Conservation (phyloP, 495 filamentous ascomycete species). For the Trichoderma reesei region DNA sequence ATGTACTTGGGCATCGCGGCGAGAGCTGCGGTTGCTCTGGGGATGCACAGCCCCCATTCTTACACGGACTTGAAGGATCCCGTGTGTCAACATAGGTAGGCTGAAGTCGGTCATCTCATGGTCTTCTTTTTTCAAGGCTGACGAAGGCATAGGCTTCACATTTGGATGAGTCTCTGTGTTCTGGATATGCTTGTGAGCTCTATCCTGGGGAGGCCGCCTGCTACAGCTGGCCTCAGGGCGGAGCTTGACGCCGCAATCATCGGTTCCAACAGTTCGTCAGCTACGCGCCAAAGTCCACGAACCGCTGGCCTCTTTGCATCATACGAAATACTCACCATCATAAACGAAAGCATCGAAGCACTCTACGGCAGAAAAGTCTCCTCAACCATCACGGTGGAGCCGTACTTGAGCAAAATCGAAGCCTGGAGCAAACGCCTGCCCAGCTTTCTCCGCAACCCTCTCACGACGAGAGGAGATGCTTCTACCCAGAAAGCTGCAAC, state of each 20-base stretch:
- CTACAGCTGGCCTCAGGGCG: not conserved
- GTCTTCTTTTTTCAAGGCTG: not conserved
- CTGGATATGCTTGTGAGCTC: slow-evolving; percentile 36
- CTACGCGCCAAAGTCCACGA: not conserved
- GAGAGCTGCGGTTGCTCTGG: slow-evolving; percentile 33
- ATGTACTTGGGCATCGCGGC: slow-evolving; percentile 40
- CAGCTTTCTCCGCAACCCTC: slow-evolving; percentile 1
- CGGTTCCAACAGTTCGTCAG: not conserved
- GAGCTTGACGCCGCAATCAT: slow-evolving; percentile 6
- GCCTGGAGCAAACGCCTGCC: slow-evolving; percentile 9
- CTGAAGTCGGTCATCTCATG: not conserved
- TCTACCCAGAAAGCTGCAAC: not conserved
- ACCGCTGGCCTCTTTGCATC: slow-evolving; percentile 4
- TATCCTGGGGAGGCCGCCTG: slow-evolving; percentile 15
- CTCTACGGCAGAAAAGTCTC: slow-evolving; percentile 11
- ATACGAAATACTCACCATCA: slow-evolving; percentile 9
- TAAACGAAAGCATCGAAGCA: slow-evolving; percentile 8
- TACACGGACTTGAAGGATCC: slow-evolving; percentile 5
- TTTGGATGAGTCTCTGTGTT: slow-evolving; percentile 38
- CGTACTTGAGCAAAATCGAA: slow-evolving; percentile 1
- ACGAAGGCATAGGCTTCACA: slow-evolving; percentile 19
- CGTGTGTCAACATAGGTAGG: slow-evolving; percentile 5
- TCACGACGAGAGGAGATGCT: not conserved
- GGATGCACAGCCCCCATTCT: slow-evolving; percentile 25
- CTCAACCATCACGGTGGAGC: slow-evolving; percentile 2